These are phyloP conservation scores for Pelargonium nanum DNA, from an alignment of 345 rosid species.

Conservation along the genomic window DNA sequence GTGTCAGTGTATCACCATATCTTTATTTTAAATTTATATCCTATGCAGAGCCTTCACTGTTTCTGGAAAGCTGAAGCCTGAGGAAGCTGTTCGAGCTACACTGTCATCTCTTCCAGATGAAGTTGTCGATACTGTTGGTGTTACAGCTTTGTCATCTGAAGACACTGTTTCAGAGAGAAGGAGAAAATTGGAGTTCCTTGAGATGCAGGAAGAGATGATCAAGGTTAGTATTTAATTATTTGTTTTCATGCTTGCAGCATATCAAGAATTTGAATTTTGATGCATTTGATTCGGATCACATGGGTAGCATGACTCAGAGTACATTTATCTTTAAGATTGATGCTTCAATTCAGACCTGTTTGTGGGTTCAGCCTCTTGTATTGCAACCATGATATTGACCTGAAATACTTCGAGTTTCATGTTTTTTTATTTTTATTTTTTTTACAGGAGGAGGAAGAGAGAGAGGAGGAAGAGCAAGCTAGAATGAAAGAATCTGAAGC, in stretches of 20 bases:
- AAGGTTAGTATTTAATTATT: background rate
- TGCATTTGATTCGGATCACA: background rate
- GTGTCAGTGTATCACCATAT: background rate
- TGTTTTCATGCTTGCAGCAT: background rate
- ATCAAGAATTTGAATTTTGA: background rate
- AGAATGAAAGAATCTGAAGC: background rate
- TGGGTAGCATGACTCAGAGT: background rate
- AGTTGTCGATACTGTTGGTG: background rate
- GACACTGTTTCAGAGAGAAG: background rate
- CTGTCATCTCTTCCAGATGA: constrained; percentile 4
- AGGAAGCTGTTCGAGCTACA: constrained; percentile 4
- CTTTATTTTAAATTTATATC: background rate
- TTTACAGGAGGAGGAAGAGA: background rate
- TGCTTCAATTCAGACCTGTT: background rate
- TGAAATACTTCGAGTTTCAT: background rate
- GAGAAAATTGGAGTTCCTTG: constrained; percentile 1
- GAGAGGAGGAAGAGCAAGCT: constrained; percentile 1
- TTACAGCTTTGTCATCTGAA: background rate
- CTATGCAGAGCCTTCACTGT: constrained; percentile 7
- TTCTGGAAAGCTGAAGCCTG: background rate
- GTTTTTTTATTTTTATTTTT: background rate
- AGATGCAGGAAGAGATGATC: background rate
- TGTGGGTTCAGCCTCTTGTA: background rate
- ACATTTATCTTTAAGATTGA: background rate
- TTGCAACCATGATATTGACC: background rate